Evolutionary conservation across 768 basidiomycete species (phyloP), one percentile per base, ranked within the genome.

Genomic region (Boletus barrowsii): DNA sequence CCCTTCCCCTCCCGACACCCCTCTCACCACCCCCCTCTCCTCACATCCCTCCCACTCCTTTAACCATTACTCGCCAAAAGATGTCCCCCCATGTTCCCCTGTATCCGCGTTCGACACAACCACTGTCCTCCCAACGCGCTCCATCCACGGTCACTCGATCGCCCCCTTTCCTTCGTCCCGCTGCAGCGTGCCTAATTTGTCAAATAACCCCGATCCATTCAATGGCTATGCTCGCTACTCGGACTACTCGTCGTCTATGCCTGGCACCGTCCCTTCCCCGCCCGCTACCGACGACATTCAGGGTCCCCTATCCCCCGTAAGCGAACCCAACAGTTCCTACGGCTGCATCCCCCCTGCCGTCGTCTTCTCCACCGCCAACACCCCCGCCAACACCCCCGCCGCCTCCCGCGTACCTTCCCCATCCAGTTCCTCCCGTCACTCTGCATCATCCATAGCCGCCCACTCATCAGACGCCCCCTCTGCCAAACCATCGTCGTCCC

Each of bases 201-300:
- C 71, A 37, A 70, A 71, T 56, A 54, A 53, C 42, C 55, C 80
- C 57, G 83, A 86, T 2, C 82, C 82, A 1, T 88, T 88, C 73
- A 87, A 86, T 63, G 67, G 81, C 2, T 88, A 87, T 58, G 83
- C 85, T 14, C 81, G 83, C 41, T 88, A 87, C 58, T 71, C 77
- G 0, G 86, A 88, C 55, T 88, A 84, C 67, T 81, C 81, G 0
- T 76, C 79, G 0, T 76, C 78, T 13, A 77, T 88, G 73, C 86
- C 86, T 0, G 84, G 82, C 24, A 79, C 84, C 0, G 68, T 69
- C 53, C 65, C 73, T n/a, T 68, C 69, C 20, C 68, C 70, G 0
- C 68, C 68, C 4, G 64, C 70, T 1, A 51, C 58, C 1, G 69
- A 72, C 24, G 69, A 70, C 44, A 40, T 69, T 1, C 69, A 69